Conservation (phyloP, 345 rosid genomes). For the Balakata baccata region DNA sequence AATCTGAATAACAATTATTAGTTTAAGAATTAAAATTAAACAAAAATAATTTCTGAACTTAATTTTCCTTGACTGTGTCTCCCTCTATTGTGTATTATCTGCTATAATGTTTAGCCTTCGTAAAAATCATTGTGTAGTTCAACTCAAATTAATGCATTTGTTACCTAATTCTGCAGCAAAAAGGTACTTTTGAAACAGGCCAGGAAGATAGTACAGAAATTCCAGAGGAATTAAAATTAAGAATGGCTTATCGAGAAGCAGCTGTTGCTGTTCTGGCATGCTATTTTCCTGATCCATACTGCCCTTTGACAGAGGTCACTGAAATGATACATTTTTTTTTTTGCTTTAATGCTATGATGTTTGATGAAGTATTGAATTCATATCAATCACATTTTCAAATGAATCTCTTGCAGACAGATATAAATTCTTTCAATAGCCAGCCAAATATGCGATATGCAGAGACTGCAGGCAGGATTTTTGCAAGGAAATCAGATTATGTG, state of each 20-base stretch:
- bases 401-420: slow-evolving; percentile 63
- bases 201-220: slow-evolving; percentile 84
- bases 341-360: neutral
- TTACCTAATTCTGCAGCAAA: slow-evolving; percentile 59
- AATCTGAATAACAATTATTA: neutral
- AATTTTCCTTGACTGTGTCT: neutral
- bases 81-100: neutral
- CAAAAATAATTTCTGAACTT: neutral
- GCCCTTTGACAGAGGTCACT: slow-evolving; percentile 65
- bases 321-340: slow-evolving; percentile 1
- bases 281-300: slow-evolving; percentile 72
- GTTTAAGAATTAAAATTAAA: neutral
- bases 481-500: slow-evolving; percentile 73
- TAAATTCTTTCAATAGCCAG: slow-evolving; percentile 65
- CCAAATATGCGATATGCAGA: slow-evolving; percentile 72
- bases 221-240: slow-evolving; percentile 77
- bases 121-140: slow-evolving; percentile 4
- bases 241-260: slow-evolving; percentile 93
- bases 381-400: slow-evolving; percentile 16
- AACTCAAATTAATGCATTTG: slow-evolving; percentile 20
- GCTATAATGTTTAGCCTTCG: neutral
- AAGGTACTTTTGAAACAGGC: slow-evolving; percentile 92
- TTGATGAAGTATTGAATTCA: slow-evolving; percentile 14
- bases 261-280: slow-evolving; percentile 93
- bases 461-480: slow-evolving; percentile 60